Base-by-base conservation (phyloP, 1,139 yeast genomes). In the Blastobotrys serpentis region DNA sequence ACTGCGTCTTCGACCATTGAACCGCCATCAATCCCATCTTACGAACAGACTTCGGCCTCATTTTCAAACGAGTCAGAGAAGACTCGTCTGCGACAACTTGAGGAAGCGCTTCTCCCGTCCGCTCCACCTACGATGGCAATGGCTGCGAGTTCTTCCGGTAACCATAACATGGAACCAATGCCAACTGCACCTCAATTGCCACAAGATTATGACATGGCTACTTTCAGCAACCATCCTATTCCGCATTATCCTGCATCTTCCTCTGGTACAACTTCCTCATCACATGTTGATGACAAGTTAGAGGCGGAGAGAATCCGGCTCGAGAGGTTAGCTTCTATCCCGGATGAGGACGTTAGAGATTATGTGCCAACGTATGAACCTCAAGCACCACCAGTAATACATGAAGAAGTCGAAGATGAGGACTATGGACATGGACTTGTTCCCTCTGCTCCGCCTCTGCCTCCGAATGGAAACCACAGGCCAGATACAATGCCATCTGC, bases 71-170 rank as follows among this genome's bases (percentile, higher is more conserved):
- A 39, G 2, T 51, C 60, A 1, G 88, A 82, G 51, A 82, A 83
- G 61, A 84, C 81, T 52, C 61, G 74, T 21, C 65, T 82, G 59
- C 69, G 76, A 50, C 69, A 73, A 14, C 74, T 74, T 51, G 88
- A 82, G 59, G 73, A 74, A 29, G 74, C 84, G 11, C 68, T 83
- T 37, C 60, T 82, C 32, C 88, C 89, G 0, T 81, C 87, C 0
- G 81, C 76, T 33, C 86, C 87, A 0, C 74, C 8, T 19, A 7
- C 32, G 4, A 29, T 7, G 19, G n/a, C 40, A 21, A 42, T n/a
- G n/a, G n/a, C 34, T 32, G 29, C 34, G 10, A 23, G 26, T 34
- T 43, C 7, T 29, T 10, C 7, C 32, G 22, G 43, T 32, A n/a
- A n/a, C n/a, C n/a, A n/a, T n/a, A n/a, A n/a, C n/a, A n/a, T n/a